Evolutionary conservation across 345 rosid genomes (phyloP).

Genomic region (Theobroma cacao): DNA sequence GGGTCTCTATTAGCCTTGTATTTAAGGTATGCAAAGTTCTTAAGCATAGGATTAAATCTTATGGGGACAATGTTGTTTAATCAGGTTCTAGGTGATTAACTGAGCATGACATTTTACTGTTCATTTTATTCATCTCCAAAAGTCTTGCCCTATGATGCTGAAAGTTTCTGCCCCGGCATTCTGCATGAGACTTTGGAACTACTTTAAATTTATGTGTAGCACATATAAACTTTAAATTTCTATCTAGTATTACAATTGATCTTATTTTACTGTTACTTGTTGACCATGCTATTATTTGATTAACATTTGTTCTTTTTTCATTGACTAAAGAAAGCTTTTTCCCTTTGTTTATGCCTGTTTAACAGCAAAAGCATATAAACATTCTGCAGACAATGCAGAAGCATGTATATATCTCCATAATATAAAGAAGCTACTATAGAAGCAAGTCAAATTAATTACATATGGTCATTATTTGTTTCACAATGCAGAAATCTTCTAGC

Average conservation of each 20-base stretch:
- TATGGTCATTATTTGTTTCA: neutral
- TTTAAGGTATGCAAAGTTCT: constrained; percentile 35
- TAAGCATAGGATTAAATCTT: neutral
- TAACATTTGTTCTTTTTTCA: neutral
- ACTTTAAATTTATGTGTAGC: neutral
- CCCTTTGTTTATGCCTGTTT: neutral
- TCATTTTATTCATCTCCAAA: neutral
- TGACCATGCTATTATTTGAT: neutral
- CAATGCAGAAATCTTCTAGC: constrained; percentile 43
- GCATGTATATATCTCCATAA: neutral
- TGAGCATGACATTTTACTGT: neutral
- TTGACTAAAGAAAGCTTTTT: neutral
- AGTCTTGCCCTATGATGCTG: neutral
- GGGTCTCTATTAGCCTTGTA: constrained; percentile 45
- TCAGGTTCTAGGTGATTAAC: neutral
- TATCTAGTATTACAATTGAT: neutral
- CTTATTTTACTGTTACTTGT: neutral
- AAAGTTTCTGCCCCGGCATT: neutral
- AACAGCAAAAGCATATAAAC: neutral
- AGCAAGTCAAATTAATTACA: constrained; percentile 11
- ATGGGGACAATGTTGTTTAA: neutral
- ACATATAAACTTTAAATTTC: neutral
- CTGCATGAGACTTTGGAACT: neutral
- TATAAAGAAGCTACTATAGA: neutral
- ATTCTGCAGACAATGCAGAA: neutral